Evolutionary conservation across 78 protist species (phyloP), one percentile per base, ranked within the genome.

Genomic region (Speleostelium caveatum): DNA sequence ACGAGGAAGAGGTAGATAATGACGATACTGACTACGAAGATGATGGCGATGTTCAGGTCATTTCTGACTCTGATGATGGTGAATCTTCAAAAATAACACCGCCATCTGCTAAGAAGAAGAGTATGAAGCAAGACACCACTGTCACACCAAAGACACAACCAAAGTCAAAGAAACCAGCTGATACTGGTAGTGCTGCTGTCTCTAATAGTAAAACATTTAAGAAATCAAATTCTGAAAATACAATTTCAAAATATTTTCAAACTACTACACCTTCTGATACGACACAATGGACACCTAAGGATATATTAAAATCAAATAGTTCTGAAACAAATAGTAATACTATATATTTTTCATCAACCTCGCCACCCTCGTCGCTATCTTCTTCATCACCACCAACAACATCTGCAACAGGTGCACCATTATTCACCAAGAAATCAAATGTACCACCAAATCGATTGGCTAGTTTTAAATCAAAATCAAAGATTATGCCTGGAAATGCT

Each of bases 211-310:
- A 22, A 38, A 38, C 0, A 42, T 33, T n/a, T 42, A 69, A 28
- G 42, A 42, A 30, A 28, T 21, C 26, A n/a, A 2, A 28, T 7
- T 6, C 41, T 33, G 14, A 28, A 30, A 22, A 69, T 0, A 41
- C 58, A 42, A 42, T 3, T 69, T 17, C n/a, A 41, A 30, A 2
- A 62, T 33, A 33, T n/a, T n/a, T n/a, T 36, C n/a, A 65, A 65
- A 65, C n/a, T n/a, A n/a, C n/a, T n/a, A n/a, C n/a, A 65, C 73
- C 32, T n/a, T 8, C 73, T 35, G 21, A 30, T 28, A 22, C 36
- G 17, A 22, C 3, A 21, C 73, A 53, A 17, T 69, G 75, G 75
- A 69, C 35, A 42, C 26, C 60, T 8, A 69, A 69, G 36, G 26
- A 42, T n/a, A 53, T 36, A n/a, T 39, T 38, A 39, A 67, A 67